A percentile compares a stretch with the other conserved stretches of the same genome.
Conservation (phyloP, 495 filamentous ascomycete species). For the Cladorrhinum samala region DNA sequence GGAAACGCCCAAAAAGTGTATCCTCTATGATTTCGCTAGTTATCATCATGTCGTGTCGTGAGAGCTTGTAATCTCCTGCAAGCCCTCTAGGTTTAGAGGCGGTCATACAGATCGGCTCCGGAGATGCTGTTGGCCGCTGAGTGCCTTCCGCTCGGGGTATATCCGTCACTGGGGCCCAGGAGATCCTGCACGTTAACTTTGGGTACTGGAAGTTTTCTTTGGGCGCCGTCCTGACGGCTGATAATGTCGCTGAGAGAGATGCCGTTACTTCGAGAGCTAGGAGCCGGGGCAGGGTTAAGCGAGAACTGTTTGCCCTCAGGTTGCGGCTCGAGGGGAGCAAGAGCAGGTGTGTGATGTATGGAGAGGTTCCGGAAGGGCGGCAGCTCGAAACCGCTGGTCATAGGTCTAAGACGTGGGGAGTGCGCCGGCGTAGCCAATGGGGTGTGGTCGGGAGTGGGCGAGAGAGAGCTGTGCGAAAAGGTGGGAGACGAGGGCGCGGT, state of each 20-base stretch:
- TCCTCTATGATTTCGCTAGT: constrained; percentile 19
- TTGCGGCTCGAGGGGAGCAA: constrained; percentile 87
- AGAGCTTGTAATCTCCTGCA: constrained; percentile 1
- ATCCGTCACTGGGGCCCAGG: constrained; percentile 59
- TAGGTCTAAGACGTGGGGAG: constrained; percentile 83
- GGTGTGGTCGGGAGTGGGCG: constrained; percentile 94
- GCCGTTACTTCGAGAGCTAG: constrained; percentile 48
- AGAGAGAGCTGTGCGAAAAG: constrained; percentile 93
- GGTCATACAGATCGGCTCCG: constrained; percentile 38
- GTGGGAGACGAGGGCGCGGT: constrained; percentile 97
- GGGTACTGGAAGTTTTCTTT: constrained; percentile 87
- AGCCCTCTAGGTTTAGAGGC: constrained; percentile 4
- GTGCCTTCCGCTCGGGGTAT: constrained; percentile 44
- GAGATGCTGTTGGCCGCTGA: constrained; percentile 43
- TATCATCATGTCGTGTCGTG: constrained; percentile 27
- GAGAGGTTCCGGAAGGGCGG: constrained; percentile 86
- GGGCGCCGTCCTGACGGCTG: constrained; percentile 74
- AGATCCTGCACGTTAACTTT: constrained; percentile 88
- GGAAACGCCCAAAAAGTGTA: constrained; percentile 19
- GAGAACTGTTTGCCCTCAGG: constrained; percentile 44
- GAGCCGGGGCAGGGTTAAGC: constrained; percentile 29
- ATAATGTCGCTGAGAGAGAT: constrained; percentile 90
- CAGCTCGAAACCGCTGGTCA: constrained; percentile 56
- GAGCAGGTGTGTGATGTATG: constrained; percentile 77
- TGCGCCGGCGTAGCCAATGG: constrained; percentile 93